Evolutionary conservation across 2,329 filamentous ascomycete species (phyloP), one percentile per base, ranked within the genome.

Genomic region (Aspergillus sp.): DNA sequence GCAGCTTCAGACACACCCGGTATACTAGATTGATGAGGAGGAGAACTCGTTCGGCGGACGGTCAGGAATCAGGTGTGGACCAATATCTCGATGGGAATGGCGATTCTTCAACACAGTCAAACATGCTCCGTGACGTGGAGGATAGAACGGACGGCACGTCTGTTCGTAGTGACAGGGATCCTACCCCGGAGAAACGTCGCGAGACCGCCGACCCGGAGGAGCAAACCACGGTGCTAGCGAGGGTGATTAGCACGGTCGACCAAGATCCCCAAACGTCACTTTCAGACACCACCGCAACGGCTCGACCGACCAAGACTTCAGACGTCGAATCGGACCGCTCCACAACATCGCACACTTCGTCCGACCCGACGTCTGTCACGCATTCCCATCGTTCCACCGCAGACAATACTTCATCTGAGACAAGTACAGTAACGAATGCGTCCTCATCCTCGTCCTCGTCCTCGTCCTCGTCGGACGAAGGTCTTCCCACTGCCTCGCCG

Each of bases 21-120:
- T 59, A 56, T 24, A 61, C 47, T 32, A 63, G 58, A 46, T 47
- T 58, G 49, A 52, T 63, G 61, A 61, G 54, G 39, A 63, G 50
- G 36, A 59, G 47, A 45, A 52, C 57, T 14, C 55, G 57, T 36
- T 55, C 55, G 14, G 47, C 45, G 14, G 55, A 45, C n/a, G 52
- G 45, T 22, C 22, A 55, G 16, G 46, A 49, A n/a, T 49, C 32
- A 20, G 32, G 42, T 11, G 36, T 55, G 39, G 49, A 45, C 22
- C 51, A 36, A 24, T 12, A 22, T 10, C 12, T 24, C 18, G 39
- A 18, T 20, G n/a, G 26, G 12, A 31, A 31, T 29, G 16, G 9
- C 1, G 49, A 45, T 36, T 36, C 31, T 4, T 51, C 50, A 14
- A 32, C 50, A 20, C 29, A 29, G 6, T 42, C 46, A 14, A 39